These are phyloP conservation scores for Dendrobium catenatum DNA, from an alignment of 106 monocot genomes.

Conservation along the genomic window DNA sequence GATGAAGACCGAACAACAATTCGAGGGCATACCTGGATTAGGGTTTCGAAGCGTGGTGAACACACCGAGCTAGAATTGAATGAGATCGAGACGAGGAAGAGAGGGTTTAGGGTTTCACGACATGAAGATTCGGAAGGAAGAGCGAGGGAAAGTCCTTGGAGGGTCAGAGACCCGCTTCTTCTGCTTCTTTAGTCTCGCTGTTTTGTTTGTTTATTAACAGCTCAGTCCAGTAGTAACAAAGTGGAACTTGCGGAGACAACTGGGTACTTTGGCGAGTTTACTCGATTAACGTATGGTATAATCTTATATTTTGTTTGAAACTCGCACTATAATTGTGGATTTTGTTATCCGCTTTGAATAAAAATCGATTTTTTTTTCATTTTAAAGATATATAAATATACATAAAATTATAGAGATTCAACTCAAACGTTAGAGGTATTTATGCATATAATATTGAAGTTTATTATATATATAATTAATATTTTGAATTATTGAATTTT, in stretches of 20 bases:
- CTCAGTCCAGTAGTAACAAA: not conserved
- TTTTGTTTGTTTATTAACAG: not conserved
- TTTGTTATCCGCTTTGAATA: too few relatives aligned
- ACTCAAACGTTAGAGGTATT: too few relatives aligned
- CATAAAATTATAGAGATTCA: too few relatives aligned
- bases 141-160: not conserved
- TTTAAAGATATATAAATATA: too few relatives aligned
- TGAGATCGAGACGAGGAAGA: not conserved
- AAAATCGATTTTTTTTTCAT: too few relatives aligned
- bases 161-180: constrained; percentile 1
- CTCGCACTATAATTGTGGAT: not conserved
- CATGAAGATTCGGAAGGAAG: not conserved
- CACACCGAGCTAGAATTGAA: not conserved
- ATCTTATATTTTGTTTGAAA: not conserved
- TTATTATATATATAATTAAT: too few relatives aligned
- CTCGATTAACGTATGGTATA: not conserved
- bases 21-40: not conserved
- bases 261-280: too few relatives aligned
- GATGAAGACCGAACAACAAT: not conserved
- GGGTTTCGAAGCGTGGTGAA: not conserved
- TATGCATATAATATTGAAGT: too few relatives aligned
- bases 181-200: not conserved
- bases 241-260: too few relatives aligned
- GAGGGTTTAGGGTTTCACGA: constrained; percentile 2
- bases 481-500: too few relatives aligned